Conservation (phyloP, 208 protist genomes). For the Crithidia thermophila region DNA sequence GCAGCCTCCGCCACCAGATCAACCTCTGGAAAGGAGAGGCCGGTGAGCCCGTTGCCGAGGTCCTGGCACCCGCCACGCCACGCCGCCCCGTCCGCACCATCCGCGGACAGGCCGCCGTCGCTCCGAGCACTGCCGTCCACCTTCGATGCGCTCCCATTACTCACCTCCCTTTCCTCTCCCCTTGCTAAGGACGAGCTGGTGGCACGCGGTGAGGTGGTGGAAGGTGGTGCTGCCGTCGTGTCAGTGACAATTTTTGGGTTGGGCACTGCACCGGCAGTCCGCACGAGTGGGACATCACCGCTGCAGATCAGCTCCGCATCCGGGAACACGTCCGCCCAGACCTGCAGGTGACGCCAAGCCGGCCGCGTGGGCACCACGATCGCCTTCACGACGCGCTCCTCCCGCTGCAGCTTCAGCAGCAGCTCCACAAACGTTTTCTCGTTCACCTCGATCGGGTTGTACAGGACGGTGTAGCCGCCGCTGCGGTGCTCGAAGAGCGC, state of each 20-base stretch:
- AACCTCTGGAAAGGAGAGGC: slow-evolving; percentile 73
- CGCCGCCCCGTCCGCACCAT: not conserved
- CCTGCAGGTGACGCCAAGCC: slow-evolving; percentile 60
- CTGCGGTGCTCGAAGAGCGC: slow-evolving; percentile 33
- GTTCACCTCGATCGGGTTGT: slow-evolving; percentile 83
- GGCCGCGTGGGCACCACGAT: slow-evolving; percentile 82
- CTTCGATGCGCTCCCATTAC: no score
- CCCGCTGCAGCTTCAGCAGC: slow-evolving; percentile 54
- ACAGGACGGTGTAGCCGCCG: slow-evolving; percentile 79
- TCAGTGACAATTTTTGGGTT: no score
- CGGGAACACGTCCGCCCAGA: slow-evolving; percentile 83
- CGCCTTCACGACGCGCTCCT: slow-evolving; percentile 69
- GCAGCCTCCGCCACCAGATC: slow-evolving; percentile 45
- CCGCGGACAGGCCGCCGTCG: not conserved
- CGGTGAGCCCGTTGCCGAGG: slow-evolving; percentile 68
- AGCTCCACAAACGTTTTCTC: slow-evolving; percentile 59
- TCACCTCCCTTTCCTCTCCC: no score
- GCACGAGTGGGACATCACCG: slow-evolving; percentile 28
- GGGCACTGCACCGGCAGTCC: not conserved
- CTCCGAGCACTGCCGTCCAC: no score
- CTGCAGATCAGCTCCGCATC: slow-evolving; percentile 62
- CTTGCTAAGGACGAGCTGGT: no score
- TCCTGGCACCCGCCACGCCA: slow-evolving; percentile 51
- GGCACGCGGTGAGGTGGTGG: no score
- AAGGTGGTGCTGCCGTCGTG: no score